Evolutionary conservation across 2,329 filamentous ascomycete genomes (phyloP), one percentile per base, ranked within the genome.

Genomic region (Fusarium musae): DNA sequence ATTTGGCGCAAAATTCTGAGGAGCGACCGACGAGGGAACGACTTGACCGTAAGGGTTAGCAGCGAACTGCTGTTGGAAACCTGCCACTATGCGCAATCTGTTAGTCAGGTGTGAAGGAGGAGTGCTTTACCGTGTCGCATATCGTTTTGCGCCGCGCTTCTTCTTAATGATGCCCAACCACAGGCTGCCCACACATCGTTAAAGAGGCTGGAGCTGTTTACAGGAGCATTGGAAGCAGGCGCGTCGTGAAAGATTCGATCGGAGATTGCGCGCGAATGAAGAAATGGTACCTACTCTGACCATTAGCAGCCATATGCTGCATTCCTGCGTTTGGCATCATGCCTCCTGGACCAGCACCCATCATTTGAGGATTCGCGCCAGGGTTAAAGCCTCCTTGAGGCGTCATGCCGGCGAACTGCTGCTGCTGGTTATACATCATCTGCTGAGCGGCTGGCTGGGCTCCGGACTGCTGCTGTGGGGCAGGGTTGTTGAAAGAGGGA

Each of bases 281-380:
- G 70, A 75, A 73, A 68, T 67, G 37, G 36, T 42, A 85, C 88
- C 86, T 83, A 90, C 88, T 89, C 79, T 90, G 88, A 59, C 88
- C 87, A 84, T 89, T 90, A 72, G 86, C 82, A 74, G 84, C 83
- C 87, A 90, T 89, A 79, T 88, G 87, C 72, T 85, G 85, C 87
- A 90, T 89, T 78, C 83, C 86, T 75, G 87, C 81, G 79, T 86
- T 89, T 82, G 88, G 89, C 89, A 91, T 91, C 88, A 91, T 90
- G 78, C 85, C 88, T 81, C 84, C 85, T 82, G 86, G 85, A 44
- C 85, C 86, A 73, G 83, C 85, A 56, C 84, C 82, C 84, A 89
- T 89, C 87, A 90, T 88, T 81, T 87, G 83, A 59, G 85, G 82
- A 73, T 87, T 88, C 59, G 85, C 85, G 73, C 83, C 85, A 53